Evolutionary conservation across 495 filamentous ascomycete genomes (phyloP).

Genomic region (Thozetella sp.): DNA sequence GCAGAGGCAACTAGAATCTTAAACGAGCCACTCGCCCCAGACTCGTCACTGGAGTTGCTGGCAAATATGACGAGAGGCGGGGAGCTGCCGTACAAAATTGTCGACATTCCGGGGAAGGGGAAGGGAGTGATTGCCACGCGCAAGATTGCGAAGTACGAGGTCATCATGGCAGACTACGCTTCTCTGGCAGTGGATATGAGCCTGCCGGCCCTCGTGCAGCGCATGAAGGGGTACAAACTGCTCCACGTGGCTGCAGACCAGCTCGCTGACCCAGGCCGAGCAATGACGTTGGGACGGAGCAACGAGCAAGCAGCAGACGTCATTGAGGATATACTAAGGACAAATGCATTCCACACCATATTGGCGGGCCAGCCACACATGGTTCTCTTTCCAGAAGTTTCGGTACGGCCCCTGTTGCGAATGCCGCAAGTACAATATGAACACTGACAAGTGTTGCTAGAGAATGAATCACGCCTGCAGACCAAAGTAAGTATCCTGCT

Average conservation of each 20-base stretch:
- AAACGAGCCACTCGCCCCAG: constrained; percentile 17
- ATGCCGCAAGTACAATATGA: not conserved
- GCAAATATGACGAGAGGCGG: not conserved
- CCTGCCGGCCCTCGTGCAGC: constrained; percentile 28
- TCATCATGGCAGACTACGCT: constrained; percentile 38
- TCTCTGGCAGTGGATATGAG: constrained; percentile 29
- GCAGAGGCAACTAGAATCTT: constrained; percentile 22
- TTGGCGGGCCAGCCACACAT: constrained; percentile 30
- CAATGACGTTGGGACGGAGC: constrained; percentile 29
- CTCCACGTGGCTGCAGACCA: constrained; percentile 32
- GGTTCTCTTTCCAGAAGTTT: constrained; percentile 35
- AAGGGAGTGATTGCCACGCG: constrained; percentile 36
- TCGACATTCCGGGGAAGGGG: constrained; percentile 36
- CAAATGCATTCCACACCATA: constrained; percentile 35
- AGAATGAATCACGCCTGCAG: constrained; percentile 42
- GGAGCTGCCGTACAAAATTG: constrained; percentile 21
- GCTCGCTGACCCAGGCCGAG: constrained; percentile 27
- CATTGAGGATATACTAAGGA: constrained; percentile 40
- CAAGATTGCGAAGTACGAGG: constrained; percentile 25
- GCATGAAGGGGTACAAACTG: constrained; percentile 24
- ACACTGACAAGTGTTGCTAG: constrained; percentile 12
- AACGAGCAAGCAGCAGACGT: constrained; percentile 27
- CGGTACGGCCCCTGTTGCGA: constrained; percentile 24
- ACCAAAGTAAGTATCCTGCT: constrained; percentile 30
- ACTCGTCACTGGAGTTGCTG: not conserved